Percentiles rank a stretch among this genome's conserved stretches.
Conservation (phyloP, 1,139 yeast genomes). For the Taphrina deformans region DNA sequence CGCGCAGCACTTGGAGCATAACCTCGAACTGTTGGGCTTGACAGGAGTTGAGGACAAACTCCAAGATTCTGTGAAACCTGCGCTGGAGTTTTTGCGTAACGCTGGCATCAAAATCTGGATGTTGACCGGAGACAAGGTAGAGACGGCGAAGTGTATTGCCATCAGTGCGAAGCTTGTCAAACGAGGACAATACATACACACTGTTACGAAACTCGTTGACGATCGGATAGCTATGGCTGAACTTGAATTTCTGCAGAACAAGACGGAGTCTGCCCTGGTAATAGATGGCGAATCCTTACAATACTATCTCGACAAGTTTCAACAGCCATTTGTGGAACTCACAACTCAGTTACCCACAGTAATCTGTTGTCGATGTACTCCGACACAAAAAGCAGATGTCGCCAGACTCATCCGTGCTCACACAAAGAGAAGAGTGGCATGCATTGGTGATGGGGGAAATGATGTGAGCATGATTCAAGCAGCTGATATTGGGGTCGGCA, state of each 20-base stretch:
- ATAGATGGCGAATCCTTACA: constrained; percentile 93
- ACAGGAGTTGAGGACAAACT: constrained; percentile 98
- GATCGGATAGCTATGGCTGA: constrained; percentile 69
- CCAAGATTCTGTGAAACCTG: constrained; percentile 85
- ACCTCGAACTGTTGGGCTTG: constrained; percentile 80
- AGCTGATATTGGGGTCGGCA: constrained; percentile 98
- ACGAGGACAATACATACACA: constrained; percentile 90
- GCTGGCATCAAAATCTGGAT: constrained; percentile 99
- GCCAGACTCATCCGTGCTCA: constrained; percentile 72
- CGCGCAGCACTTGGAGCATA: constrained; percentile 69
- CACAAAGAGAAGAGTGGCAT: constrained; percentile 88
- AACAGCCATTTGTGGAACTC: constrained; percentile 70
- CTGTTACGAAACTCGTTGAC: constrained; percentile 59
- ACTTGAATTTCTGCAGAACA: constrained; percentile 64
- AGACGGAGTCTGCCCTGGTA: constrained; percentile 72
- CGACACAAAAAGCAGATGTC: constrained; percentile 97
- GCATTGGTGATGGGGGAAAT: constrained; percentile 99
- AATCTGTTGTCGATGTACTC: constrained; percentile 96
- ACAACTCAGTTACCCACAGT: constrained; percentile 85
- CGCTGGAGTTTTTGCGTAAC: constrained; percentile 86
- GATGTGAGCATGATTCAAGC: constrained; percentile 99
- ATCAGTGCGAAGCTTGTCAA: constrained; percentile 88
- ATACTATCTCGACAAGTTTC: constrained; percentile 61
- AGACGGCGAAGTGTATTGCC: constrained; percentile 95
- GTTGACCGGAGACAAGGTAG: constrained; percentile 98